Conservation (phyloP, 2,329 filamentous ascomycete genomes). For the Diaporthe batatas region DNA sequence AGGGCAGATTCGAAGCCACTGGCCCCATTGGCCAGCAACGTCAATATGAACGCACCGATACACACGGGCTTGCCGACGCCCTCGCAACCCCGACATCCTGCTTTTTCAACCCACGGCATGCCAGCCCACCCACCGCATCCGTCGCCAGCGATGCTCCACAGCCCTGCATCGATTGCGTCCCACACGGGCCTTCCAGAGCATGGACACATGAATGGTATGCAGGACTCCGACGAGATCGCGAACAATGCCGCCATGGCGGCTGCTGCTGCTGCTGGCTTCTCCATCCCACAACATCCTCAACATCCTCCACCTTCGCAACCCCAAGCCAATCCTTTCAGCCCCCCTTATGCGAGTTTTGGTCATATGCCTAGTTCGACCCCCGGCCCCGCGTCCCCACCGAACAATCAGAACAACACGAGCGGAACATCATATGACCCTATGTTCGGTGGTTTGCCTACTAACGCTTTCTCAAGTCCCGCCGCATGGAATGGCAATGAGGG, state of each 20-base stretch:
- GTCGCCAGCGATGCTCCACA: slow-evolving; percentile 52
- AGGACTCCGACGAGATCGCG: slow-evolving; percentile 52
- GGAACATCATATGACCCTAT: slow-evolving; percentile 67
- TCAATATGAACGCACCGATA: slow-evolving; percentile 47
- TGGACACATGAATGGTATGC: slow-evolving; percentile 53
- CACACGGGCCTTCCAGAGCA: slow-evolving; percentile 39
- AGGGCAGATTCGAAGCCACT: slow-evolving; percentile 56
- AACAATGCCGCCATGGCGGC: slow-evolving; percentile 53
- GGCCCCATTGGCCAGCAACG: slow-evolving; percentile 52
- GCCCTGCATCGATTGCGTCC: slow-evolving; percentile 44
- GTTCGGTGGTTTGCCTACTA: slow-evolving; percentile 69
- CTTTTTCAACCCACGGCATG: slow-evolving; percentile 43
- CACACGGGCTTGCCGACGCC: slow-evolving; percentile 48
- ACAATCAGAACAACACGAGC: slow-evolving; percentile 50
- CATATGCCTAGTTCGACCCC: slow-evolving; percentile 49
- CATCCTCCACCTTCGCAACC: slow-evolving; percentile 42
- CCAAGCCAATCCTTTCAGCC: slow-evolving; percentile 56
- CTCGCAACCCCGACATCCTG: slow-evolving; percentile 40
- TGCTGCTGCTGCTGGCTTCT: slow-evolving; percentile 55
- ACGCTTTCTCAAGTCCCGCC: slow-evolving; percentile 65
- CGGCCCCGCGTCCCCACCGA: slow-evolving; percentile 49
- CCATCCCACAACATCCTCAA: slow-evolving; percentile 48
- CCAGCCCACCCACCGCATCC: slow-evolving; percentile 43
- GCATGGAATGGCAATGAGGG: slow-evolving; percentile 62
- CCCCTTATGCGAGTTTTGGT: slow-evolving; percentile 53